Base-by-base conservation (phyloP, 176 grass and related monocot species). In the Musa acuminata region DNA sequence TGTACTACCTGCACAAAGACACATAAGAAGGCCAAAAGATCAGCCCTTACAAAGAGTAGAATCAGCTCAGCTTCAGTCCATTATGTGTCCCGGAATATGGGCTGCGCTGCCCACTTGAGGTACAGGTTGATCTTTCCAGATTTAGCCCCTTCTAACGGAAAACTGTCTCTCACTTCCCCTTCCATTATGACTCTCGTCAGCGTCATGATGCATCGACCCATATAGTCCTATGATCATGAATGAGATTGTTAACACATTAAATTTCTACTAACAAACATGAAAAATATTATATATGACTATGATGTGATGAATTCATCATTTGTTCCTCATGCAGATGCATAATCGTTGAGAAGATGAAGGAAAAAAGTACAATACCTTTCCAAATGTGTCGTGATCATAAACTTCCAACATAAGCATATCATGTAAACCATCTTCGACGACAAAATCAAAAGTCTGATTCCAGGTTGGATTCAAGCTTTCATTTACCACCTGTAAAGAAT, bases 321-420 rank as follows among this genome's bases (percentile, higher is more conserved):
- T 43, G 35, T 43, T 43, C 35, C 35, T 43, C 35, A 43, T 43
- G 35, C 4, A 43, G 35, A 43, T 43, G 4, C 35, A 43, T 43
- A 35, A 4, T 43, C 0, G 4, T 43, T n/a, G n/a, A n/a, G n/a
- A n/a, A n/a, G n/a, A n/a, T n/a, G n/a, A n/a, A n/a, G n/a, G n/a
- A n/a, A n/a, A n/a, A n/a, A n/a, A 11, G 8, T 14, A 86, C 81
- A 73, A 73, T 79, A 96, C 94, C 94, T 98, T 98, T 84, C 87
- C 87, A 73, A 98, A 98, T 43, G 94, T 98, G 86, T 98, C 94
- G 52, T 98, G 94, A 74, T 98, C 94, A 82, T 85, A 98, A 68
- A 98, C 82, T 88, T 98, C 94, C 54, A 98, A 91, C 69, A 98
- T 91, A 69, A 98, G 94, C 82, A 98, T 88, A 91, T 98, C 95